Base-by-base conservation (phyloP, 2,329 filamentous ascomycete genomes). In the Fusarium sulawesiense region DNA sequence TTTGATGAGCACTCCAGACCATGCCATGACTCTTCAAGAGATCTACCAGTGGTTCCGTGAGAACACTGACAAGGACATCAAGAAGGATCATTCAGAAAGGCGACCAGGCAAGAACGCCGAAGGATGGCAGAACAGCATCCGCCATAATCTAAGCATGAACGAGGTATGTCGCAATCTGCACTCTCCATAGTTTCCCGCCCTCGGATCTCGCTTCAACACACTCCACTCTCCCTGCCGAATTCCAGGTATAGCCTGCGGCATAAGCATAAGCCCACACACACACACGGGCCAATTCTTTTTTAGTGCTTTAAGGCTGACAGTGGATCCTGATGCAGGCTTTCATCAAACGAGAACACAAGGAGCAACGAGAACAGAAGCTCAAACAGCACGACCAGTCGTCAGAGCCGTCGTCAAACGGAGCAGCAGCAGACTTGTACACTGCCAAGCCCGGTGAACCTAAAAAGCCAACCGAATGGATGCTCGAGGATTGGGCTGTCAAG, bases 131-230 rank as follows among this genome's bases (percentile, higher is more conserved):
- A 98, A 98, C 80, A 97, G 93, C 78, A 97, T 98, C 70, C 89
- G 95, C 4, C 95, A 98, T 79, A 98, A 98, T 73, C 83, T 98
- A 10, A 97, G 93, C 49, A 98, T 98, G 94, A 98, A 98, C 75
- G 86, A 87, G 65, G 95, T 98, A 88, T 81, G 82, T 76, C 34
- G 55, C 32, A 32, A 47, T 50, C 60, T 63, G 48, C 47, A 61
- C 40, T 64, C 57, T 59, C 49, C 48, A 65, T 46, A 60, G 41
- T 70, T 50, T 53, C 23, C 56, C 48, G 53, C 44, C 60, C 56
- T 67, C 57, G 63, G 53, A 69, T 68, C 54, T 61, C 23, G 20
- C 56, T 59, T 60, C 42, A 27, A 49, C 23, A 25, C 42, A 12
- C 49, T 55, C 55, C 49, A 37, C 49, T 41, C 48, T 41, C 44